phyloP scores from a whole-genome alignment of 148 eudicot species.

The Fagopyrum homotropicum region DNA sequence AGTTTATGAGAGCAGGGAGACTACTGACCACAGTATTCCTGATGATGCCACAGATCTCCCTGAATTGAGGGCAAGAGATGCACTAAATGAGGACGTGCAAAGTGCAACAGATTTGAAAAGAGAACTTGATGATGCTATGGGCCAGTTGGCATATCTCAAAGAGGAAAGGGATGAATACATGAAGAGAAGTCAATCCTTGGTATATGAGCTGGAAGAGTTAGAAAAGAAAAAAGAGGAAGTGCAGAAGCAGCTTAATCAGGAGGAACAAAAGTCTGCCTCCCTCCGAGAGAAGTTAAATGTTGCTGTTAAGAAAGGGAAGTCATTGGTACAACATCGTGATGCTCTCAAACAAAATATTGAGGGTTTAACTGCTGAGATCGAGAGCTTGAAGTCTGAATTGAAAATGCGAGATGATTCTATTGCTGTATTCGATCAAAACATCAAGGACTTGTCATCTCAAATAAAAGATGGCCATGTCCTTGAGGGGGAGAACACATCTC shows the following conservation, averaged over 20 bases:
- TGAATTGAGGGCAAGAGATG: slow-evolving; percentile 23
- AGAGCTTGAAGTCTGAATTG: slow-evolving; percentile 48
- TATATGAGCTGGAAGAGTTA: slow-evolving; percentile 38
- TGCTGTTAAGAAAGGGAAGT: slow-evolving; percentile 92
- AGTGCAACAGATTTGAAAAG: slow-evolving; percentile 28
- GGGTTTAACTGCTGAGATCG: slow-evolving; percentile 53
- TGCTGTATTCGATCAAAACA: slow-evolving; percentile 45
- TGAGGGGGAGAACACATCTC: slow-evolving; percentile 46
- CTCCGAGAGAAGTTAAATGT: slow-evolving; percentile 86
- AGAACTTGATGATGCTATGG: slow-evolving; percentile 52
- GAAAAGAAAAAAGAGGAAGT: slow-evolving; percentile 38
- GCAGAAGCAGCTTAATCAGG: slow-evolving; percentile 63
- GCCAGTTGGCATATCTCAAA: slow-evolving; percentile 41
- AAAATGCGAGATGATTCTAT: slow-evolving; percentile 39
- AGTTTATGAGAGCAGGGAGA: slow-evolving; percentile 17
- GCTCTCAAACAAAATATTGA: slow-evolving; percentile 69
- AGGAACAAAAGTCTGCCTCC: slow-evolving; percentile 84
- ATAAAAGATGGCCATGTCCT: slow-evolving; percentile 36
- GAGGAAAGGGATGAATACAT: slow-evolving; percentile 48
- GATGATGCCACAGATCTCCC: slow-evolving; percentile 19
- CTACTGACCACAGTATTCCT: slow-evolving; percentile 1
- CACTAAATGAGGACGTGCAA: slow-evolving; percentile 29
- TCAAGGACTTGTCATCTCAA: slow-evolving; percentile 37
- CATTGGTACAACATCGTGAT: slow-evolving; percentile 86
- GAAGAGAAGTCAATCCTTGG: slow-evolving; percentile 47